These are phyloP conservation scores for Fremontodendron californicum DNA, from an alignment of 345 rosid genomes.

Conservation along the genomic window DNA sequence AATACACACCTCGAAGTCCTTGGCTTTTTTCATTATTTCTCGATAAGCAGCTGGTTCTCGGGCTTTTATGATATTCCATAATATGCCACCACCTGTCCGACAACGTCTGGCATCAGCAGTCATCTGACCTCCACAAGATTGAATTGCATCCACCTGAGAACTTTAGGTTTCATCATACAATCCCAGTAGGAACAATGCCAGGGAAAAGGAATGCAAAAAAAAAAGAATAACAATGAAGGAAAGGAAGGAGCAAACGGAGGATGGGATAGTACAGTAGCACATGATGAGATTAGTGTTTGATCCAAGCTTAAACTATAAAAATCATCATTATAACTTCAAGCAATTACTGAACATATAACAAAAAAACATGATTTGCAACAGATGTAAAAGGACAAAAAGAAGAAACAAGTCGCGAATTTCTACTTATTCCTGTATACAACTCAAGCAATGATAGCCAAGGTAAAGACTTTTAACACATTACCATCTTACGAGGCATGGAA, in stretches of 20 bases:
- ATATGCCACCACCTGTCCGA: constrained; percentile 81
- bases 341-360: not conserved
- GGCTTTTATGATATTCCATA: constrained; percentile 81
- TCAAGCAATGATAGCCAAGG: not conserved
- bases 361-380: not conserved
- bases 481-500: not conserved
- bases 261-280: not conserved
- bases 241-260: not conserved
- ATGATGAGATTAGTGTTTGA: not conserved
- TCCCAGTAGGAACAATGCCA: not conserved
- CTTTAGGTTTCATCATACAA: constrained; percentile 20
- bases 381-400: not conserved
- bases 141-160: constrained; percentile 73
- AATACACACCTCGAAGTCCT: constrained; percentile 78
- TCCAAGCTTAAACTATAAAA: not conserved
- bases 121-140: constrained; percentile 89
- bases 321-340: not conserved
- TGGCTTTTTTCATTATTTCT: constrained; percentile 81
- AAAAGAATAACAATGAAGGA: not conserved
- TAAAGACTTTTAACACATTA: not conserved
- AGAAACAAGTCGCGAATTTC: not conserved
- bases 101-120: constrained; percentile 77
- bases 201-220: not conserved
- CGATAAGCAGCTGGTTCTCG: constrained; percentile 64
- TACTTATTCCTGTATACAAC: not conserved